These are phyloP conservation scores for Curvularia spicifera DNA, from an alignment of 2,329 filamentous ascomycete genomes.

Conservation along the genomic window DNA sequence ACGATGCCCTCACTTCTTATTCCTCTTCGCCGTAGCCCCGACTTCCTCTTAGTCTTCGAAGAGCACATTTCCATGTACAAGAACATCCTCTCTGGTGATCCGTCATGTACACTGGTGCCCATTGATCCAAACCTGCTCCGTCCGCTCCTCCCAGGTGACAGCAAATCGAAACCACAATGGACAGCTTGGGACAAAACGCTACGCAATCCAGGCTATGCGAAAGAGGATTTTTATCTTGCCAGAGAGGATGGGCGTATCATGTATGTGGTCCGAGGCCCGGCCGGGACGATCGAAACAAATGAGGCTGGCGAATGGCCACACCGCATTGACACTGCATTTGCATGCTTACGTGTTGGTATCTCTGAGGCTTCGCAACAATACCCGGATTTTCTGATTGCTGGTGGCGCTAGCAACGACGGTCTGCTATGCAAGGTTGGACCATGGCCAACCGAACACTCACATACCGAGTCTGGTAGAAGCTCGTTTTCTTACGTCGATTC, in stretches of 20 bases:
- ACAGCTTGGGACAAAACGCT: conserved; percentile 82
- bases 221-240: conserved; percentile 83
- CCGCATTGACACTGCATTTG: conserved; percentile 82
- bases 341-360: conserved; percentile 64
- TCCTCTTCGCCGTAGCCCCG: conserved; percentile 49
- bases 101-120: conserved; percentile 24
- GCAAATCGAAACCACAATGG: conserved; percentile 66
- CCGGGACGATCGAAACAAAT: conserved; percentile 45
- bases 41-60: conserved; percentile 51
- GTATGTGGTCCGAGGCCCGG: conserved; percentile 68
- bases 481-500: conserved; percentile 59
- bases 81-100: conserved; percentile 51
- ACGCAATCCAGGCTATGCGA: conserved; percentile 62
- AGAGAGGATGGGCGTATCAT: conserved; percentile 85
- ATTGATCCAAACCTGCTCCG: conserved; percentile 44
- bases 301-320: conserved; percentile 67
- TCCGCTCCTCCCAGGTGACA: conserved; percentile 54
- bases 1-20: conserved; percentile 50
- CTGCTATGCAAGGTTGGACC: conserved; percentile 72
- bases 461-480: conserved; percentile 56
- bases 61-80: conserved; percentile 48
- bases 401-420: conserved; percentile 79
- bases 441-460: conserved; percentile 51
- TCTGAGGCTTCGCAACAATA: conserved; percentile 60
- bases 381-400: conserved; percentile 79